Base-by-base conservation (phyloP, 2,329 filamentous ascomycete genomes). In the Myriosclerotinia curreyana region DNA sequence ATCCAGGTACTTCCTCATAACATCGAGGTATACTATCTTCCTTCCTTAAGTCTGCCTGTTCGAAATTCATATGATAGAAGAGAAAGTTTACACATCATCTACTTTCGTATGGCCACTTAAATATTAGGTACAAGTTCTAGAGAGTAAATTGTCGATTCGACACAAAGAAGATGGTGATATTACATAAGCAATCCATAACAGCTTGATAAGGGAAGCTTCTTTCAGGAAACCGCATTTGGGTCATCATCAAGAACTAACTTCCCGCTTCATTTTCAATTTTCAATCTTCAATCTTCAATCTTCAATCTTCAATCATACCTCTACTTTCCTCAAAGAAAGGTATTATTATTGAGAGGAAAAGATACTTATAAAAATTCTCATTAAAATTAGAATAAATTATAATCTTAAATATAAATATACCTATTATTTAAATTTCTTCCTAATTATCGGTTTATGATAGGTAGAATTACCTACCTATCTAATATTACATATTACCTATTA, bases 211-310 rank as follows among this genome's bases (percentile, higher is more conserved):
- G 28, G 14, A 28, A 17, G n/a, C 40, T 58, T 58, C 54, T 58
- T 58, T 59, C 31, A 59, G 31, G 20, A 34, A 6, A 22, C 55
- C 55, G 55, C 55, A 59, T 59, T 59, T 59, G 55, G 55, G 42
- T 20, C 42, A 59, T 48, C 28, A 58, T 48, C 7, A 20, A 34
- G 17, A 14, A 28, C 38, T 56, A 31, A n/a, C 17, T 3, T 15
- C 17, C 40, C 6, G 5, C 15, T 17, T n/a, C n/a, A 40, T 11
- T 2, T 40, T 40, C 14, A 40, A 11, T 40, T 40, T 40, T 9
- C 38, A 5, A 40, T 40, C n/a, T n/a, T n/a, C n/a, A n/a, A n/a
- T n/a, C n/a, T n/a, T n/a, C n/a, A n/a, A n/a, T n/a, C n/a, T n/a
- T n/a, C n/a, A n/a, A n/a, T n/a, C n/a, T n/a, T n/a, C n/a, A n/a